These are phyloP conservation scores for Coelastrella sp. DNA, from an alignment of 139 green algal species.

Conservation along the genomic window DNA sequence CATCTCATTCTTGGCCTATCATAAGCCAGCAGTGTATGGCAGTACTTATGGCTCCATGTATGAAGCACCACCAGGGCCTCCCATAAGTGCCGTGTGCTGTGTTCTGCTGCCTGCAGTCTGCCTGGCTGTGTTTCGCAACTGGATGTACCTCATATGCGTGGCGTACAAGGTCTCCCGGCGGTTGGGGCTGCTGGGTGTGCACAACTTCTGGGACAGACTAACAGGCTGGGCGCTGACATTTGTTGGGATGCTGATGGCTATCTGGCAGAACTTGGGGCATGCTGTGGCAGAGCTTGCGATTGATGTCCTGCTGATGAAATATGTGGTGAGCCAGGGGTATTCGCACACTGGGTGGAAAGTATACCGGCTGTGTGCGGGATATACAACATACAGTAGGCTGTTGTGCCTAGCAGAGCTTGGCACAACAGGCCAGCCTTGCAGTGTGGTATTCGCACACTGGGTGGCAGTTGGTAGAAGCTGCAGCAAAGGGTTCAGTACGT, in stretches of 20 bases:
- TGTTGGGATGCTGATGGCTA: not conserved
- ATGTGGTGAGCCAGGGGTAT: not conserved
- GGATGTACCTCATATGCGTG: constrained; percentile 17
- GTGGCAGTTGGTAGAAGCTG: too few species aligned
- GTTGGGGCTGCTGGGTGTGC: constrained; percentile 15
- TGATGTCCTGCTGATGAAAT: constrained; percentile 1
- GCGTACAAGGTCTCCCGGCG: constrained; percentile 4
- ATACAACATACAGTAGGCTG: not conserved
- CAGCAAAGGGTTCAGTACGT: too few species aligned
- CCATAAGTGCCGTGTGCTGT: not conserved
- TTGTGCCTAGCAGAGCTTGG: not conserved
- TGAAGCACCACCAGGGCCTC: too few species aligned
- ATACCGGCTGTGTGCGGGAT: too few species aligned
- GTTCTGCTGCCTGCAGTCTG: constrained; percentile 1
- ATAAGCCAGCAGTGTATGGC: too few species aligned
- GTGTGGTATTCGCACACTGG: too few species aligned
- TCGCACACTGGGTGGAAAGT: too few species aligned
- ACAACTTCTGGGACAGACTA: not conserved
- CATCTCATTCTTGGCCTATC: too few species aligned
- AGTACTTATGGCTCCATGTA: too few species aligned
- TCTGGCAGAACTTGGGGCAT: constrained; percentile 28
- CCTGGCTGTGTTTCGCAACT: constrained; percentile 3
- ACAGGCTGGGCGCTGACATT: constrained; percentile 10
- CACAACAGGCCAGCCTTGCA: too few species aligned
- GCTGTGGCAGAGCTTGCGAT: not conserved